These are phyloP conservation scores for Pichia manshurica DNA, from an alignment of 805 yeast genomes.

Conservation along the genomic window DNA sequence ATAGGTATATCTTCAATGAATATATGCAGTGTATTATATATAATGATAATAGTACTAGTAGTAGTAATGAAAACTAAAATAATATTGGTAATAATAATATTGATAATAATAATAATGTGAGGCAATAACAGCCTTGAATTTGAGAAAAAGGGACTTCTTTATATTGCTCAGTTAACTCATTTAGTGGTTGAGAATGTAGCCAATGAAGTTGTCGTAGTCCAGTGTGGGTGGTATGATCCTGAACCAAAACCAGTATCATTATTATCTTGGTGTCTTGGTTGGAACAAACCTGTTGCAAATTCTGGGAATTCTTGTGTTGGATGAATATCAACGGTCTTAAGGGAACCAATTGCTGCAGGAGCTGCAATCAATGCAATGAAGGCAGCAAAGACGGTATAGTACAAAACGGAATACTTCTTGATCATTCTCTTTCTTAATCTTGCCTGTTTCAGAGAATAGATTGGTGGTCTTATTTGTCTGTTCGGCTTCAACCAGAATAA, in stretches of 20 bases:
- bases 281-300: slow-evolving; percentile 64
- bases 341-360: slow-evolving; percentile 76
- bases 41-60: background rate
- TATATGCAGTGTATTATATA: slow-evolving; percentile 1
- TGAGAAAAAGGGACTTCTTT: no score
- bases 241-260: slow-evolving; percentile 72
- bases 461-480: slow-evolving; percentile 96
- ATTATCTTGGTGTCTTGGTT: slow-evolving; percentile 76
- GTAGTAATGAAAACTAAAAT: background rate
- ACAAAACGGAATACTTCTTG: slow-evolving; percentile 81
- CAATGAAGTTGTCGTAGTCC: slow-evolving; percentile 41
- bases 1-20: background rate
- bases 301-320: slow-evolving; percentile 28
- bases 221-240: slow-evolving; percentile 35
- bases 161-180: slow-evolving; percentile 1
- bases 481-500: slow-evolving; percentile 98
- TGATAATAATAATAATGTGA: background rate
- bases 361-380: slow-evolving; percentile 78
- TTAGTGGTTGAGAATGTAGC: slow-evolving; percentile 46
- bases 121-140: no score
- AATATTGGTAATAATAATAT: background rate
- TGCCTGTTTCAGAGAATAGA: slow-evolving; percentile 93
- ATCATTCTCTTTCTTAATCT: slow-evolving; percentile 97
- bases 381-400: slow-evolving; percentile 60
- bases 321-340: slow-evolving; percentile 37